Conservation (phyloP, 805 yeast genomes). For the Yarrowia sp. region DNA sequence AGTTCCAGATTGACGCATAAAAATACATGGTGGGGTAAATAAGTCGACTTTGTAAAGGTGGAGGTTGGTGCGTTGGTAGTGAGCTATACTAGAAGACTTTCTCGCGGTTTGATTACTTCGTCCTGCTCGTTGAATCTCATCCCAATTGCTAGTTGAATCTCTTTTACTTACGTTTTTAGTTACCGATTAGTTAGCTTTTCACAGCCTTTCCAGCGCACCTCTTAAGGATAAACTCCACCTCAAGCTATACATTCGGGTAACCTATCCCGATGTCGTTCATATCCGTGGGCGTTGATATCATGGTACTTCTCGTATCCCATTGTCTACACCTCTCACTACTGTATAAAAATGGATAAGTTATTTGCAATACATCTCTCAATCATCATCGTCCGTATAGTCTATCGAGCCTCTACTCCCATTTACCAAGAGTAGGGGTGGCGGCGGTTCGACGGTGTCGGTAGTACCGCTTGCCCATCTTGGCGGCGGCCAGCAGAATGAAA, state of each 20-base stretch:
- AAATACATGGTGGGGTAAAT: not conserved
- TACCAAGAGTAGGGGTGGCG: constrained; percentile 28
- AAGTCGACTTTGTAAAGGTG: not conserved
- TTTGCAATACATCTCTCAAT: constrained; percentile 31
- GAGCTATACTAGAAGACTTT: too few species aligned
- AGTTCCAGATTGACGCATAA: not conserved
- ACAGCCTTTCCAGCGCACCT: too few species aligned
- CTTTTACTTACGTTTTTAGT: too few species aligned
- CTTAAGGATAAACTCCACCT: not conserved
- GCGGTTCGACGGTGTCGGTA: constrained; percentile 28
- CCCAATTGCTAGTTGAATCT: too few species aligned
- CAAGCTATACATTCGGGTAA: not conserved
- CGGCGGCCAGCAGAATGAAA: constrained; percentile 2
- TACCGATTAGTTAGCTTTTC: too few species aligned
- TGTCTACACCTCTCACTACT: not conserved
- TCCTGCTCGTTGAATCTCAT: too few species aligned
- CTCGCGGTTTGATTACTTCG: too few species aligned
- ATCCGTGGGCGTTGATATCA: not conserved
- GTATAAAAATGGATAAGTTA: constrained; percentile 4
- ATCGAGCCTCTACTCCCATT: constrained; percentile 27
- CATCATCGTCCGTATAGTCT: constrained; percentile 16
- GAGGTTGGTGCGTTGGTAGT: too few species aligned
- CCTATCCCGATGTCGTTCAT: not conserved
- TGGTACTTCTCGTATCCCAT: too few species aligned
- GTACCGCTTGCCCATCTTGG: constrained; percentile 21